A percentile compares a stretch with the other conserved stretches of the same genome.
These are phyloP conservation scores for Albizia julibrissin DNA, from an alignment of 306 rosid species.

Conservation along the genomic window DNA sequence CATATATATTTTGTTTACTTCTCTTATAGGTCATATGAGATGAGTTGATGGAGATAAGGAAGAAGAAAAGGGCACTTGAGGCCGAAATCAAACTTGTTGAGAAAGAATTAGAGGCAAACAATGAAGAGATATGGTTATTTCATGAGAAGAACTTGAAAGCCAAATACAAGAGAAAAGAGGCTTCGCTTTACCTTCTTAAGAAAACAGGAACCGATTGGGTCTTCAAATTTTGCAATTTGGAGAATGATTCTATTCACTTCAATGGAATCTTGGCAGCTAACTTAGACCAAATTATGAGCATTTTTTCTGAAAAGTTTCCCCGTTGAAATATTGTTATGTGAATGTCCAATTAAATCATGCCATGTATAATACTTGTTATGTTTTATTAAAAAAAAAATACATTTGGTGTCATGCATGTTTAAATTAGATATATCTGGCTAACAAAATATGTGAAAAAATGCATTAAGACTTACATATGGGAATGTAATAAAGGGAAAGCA, in stretches of 20 bases:
- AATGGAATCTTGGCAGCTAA: not conserved
- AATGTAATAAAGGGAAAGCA: too few relatives aligned
- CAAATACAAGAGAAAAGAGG: not conserved
- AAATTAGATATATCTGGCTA: too few relatives aligned
- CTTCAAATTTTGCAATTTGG: not conserved
- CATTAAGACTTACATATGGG: too few relatives aligned
- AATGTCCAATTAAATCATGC: not conserved
- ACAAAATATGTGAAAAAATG: too few relatives aligned
- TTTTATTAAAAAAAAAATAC: too few relatives aligned
- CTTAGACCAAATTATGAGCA: not conserved
- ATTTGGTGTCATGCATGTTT: not conserved
- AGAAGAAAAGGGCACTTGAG: not conserved
- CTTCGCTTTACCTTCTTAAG: not conserved
- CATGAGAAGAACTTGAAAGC: constrained; percentile 5
- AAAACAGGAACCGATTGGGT: not conserved
- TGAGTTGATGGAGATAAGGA: constrained; percentile 5
- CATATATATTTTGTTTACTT: not conserved
- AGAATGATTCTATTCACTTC: not conserved
- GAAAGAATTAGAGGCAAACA: not conserved
- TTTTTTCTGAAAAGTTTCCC: not conserved
- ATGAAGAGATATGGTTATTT: constrained; percentile 16
- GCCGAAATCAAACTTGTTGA: not conserved
- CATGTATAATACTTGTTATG: too few relatives aligned
- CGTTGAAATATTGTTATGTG: not conserved
- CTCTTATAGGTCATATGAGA: not conserved